Evolutionary conservation across 305 asterid genomes (phyloP).

Genomic region (Nicotiana rustica): DNA sequence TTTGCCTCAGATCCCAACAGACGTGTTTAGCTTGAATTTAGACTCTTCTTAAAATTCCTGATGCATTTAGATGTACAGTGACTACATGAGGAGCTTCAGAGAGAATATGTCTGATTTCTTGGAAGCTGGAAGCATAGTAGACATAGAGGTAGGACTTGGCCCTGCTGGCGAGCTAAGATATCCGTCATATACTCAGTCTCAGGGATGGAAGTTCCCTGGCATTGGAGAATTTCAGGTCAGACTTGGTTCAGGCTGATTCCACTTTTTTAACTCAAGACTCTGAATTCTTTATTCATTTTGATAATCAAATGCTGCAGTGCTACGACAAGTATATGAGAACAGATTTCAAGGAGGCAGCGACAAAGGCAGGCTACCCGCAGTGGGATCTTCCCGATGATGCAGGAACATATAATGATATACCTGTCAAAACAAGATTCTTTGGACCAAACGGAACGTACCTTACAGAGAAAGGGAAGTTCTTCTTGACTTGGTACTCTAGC

Average conservation of each 20-base stretch:
- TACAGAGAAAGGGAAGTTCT: constrained; percentile 68
- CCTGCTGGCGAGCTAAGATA: constrained; percentile 89
- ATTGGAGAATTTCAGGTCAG: constrained; percentile 87
- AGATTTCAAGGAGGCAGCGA: constrained; percentile 59
- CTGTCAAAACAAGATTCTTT: constrained; percentile 66
- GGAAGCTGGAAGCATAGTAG: constrained; percentile 63
- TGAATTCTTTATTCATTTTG: background rate
- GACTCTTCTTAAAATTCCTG: background rate
- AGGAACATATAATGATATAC: constrained; percentile 69
- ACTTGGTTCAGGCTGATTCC: background rate
- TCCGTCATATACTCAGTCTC: constrained; percentile 76
- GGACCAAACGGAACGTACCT: constrained; percentile 59
- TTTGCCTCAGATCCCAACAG: background rate
- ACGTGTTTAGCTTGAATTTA: background rate
- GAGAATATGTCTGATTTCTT: constrained; percentile 66
- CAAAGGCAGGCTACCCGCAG: constrained; percentile 58
- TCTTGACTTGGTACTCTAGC: constrained; percentile 75
- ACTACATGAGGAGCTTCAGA: constrained; percentile 75
- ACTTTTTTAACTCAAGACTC: constrained; percentile 2
- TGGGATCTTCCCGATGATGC: constrained; percentile 78
- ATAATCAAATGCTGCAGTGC: constrained; percentile 53
- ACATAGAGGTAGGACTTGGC: constrained; percentile 85
- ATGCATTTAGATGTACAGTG: constrained; percentile 68
- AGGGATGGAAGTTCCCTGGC: constrained; percentile 84
- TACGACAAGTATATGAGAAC: constrained; percentile 65